These are phyloP conservation scores for Stachybotrys elegans DNA, from an alignment of 2,329 filamentous ascomycete genomes.

Conservation along the genomic window DNA sequence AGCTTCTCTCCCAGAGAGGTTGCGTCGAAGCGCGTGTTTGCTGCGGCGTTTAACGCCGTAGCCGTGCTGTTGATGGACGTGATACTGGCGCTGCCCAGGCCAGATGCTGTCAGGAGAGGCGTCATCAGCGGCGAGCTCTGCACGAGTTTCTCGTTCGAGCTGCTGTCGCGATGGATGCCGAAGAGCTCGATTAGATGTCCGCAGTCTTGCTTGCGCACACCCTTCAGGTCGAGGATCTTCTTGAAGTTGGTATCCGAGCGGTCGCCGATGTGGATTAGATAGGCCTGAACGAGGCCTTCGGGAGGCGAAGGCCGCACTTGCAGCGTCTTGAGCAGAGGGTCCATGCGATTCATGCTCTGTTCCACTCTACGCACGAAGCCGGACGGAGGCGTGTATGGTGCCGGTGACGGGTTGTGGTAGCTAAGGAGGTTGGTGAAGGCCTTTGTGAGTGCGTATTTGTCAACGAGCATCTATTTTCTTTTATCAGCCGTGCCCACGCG, in stretches of 20 bases:
- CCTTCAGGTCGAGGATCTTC: constrained; percentile 94
- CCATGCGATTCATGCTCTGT: constrained; percentile 77
- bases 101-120: constrained; percentile 50
- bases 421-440: constrained; percentile 67
- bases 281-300: constrained; percentile 92
- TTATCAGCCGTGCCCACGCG: constrained; percentile 17
- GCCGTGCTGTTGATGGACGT: constrained; percentile 38
- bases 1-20: constrained; percentile 80
- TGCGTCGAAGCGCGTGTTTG: constrained; percentile 65
- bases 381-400: constrained; percentile 36
- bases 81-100: constrained; percentile 30
- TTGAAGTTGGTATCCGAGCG: constrained; percentile 91
- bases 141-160: constrained; percentile 64
- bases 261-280: constrained; percentile 94
- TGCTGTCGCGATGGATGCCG: constrained; percentile 69
- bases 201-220: constrained; percentile 80
- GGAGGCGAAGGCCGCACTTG: constrained; percentile 89
- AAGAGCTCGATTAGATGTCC: constrained; percentile 82
- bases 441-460: constrained; percentile 87
- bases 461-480: constrained; percentile 73
- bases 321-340: constrained; percentile 90
- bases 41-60: constrained; percentile 32
- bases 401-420: constrained; percentile 46
- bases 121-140: constrained; percentile 67
- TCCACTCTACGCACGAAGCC: constrained; percentile 84